Evolutionary conservation across 306 rosid genomes (phyloP).

Genomic region (Phaseolus lunatus): DNA sequence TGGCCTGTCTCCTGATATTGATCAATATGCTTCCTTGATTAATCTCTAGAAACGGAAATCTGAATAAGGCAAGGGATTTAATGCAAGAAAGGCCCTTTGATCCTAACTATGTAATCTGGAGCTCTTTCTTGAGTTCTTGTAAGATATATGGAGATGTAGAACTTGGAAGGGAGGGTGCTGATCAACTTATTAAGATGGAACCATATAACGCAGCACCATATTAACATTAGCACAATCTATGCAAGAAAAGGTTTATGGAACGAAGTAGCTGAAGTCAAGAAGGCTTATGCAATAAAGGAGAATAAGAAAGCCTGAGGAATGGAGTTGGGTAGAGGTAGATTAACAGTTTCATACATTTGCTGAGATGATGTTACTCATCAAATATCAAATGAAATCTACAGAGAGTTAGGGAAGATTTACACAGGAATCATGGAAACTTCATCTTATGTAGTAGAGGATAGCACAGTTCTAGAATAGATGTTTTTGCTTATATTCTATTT

Average conservation of each 20-base stretch:
- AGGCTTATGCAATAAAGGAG: conserved; percentile 56
- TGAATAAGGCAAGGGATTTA: conserved; percentile 63
- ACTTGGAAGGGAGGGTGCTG: conserved; percentile 65
- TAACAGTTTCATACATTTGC: conserved; percentile 52
- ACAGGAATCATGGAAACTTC: conserved; percentile 36
- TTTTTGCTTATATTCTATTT: background rate
- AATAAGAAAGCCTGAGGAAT: conserved; percentile 52
- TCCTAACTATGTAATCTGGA: conserved; percentile 68
- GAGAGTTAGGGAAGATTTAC: conserved; percentile 35
- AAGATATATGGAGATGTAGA: conserved; percentile 64
- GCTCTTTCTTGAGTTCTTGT: conserved; percentile 63
- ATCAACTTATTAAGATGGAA: conserved; percentile 61
- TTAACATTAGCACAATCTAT: conserved; percentile 64
- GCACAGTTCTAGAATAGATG: conserved; percentile 16
- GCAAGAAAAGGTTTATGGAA: conserved; percentile 69
- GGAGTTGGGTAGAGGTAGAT: conserved; percentile 64
- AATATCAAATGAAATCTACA: conserved; percentile 44
- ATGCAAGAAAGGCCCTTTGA: conserved; percentile 66
- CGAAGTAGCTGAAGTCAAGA: conserved; percentile 59
- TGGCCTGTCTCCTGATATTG: conserved; percentile 54
- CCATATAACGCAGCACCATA: conserved; percentile 61
- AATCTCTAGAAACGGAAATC: conserved; percentile 72
- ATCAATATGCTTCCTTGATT: conserved; percentile 72
- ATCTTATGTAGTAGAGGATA: conserved; percentile 3
- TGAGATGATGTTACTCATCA: conserved; percentile 50